Evolutionary conservation across 2,329 filamentous ascomycete genomes (phyloP).

Genomic region (Arthrocladium fulminans): DNA sequence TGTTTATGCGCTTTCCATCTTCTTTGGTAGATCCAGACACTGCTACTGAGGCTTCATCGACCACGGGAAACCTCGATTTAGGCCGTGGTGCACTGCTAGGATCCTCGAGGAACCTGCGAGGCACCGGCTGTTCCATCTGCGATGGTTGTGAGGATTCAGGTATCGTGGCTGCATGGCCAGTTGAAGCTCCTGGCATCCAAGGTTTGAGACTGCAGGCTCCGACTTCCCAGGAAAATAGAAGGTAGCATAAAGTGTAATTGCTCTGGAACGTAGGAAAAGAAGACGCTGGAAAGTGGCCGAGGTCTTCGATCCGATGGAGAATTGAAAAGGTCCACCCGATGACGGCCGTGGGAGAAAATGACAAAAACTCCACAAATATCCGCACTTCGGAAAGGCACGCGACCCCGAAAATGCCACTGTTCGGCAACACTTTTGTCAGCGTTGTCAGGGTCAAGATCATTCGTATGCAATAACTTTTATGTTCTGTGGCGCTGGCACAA

Average conservation of each 20-base stretch:
- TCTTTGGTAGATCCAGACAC: slow-evolving; percentile 27
- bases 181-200: slow-evolving; percentile 48
- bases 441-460: too few species aligned
- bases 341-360: too few species aligned
- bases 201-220: background rate
- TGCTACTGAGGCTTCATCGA: slow-evolving; percentile 45
- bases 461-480: too few species aligned
- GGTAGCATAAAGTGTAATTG: background rate
- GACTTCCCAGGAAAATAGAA: background rate
- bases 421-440: background rate
- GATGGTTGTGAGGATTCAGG: slow-evolving; percentile 28
- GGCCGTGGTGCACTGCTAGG: slow-evolving; percentile 11
- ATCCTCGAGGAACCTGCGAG: slow-evolving; percentile 25
- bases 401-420: background rate
- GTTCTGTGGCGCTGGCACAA: too few species aligned
- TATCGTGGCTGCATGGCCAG: slow-evolving; percentile 43
- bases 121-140: slow-evolving; percentile 42
- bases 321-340: too few species aligned
- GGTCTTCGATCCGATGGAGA: too few species aligned
- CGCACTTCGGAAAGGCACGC: background rate
- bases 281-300: background rate
- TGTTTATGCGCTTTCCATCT: slow-evolving; percentile 46
- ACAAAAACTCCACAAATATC: background rate
- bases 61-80: slow-evolving; percentile 39
- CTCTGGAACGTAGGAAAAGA: background rate